A percentile compares a stretch with the other conserved stretches of the same genome.
Conservation (phyloP, 306 rosid genomes). For the Fragaria vesca region DNA sequence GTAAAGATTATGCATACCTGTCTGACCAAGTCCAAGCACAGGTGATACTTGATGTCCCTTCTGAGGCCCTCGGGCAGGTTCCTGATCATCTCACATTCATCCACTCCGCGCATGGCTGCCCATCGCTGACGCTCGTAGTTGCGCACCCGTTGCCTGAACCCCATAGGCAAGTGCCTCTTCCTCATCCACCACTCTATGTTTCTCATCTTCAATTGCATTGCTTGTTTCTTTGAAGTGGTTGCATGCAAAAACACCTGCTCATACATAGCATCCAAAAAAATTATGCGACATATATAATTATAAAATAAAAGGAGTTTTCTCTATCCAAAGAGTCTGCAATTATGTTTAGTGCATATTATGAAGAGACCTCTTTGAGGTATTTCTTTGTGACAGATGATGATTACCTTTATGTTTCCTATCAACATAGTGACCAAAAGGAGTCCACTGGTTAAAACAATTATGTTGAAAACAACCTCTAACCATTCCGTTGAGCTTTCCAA, state of each 20-base stretch:
- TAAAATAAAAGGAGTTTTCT: neutral
- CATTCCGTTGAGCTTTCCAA: conserved; percentile 87
- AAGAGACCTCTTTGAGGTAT: neutral
- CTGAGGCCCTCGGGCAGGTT: conserved; percentile 89
- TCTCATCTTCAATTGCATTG: conserved; percentile 88
- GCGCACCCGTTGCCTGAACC: conserved; percentile 73
- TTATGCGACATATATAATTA: neutral
- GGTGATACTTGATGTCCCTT: conserved; percentile 90
- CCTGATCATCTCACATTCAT: conserved; percentile 71
- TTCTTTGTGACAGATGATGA: neutral
- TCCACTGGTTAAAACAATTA: conserved; percentile 84
- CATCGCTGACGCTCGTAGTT: conserved; percentile 83
- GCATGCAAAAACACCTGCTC: conserved; percentile 85
- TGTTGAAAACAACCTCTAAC: conserved; percentile 85
- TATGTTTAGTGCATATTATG: neutral
- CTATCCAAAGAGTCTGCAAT: neutral
- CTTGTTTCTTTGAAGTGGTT: conserved; percentile 88
- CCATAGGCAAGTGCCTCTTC: conserved; percentile 70
- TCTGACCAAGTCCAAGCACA: conserved; percentile 81
- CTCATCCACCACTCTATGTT: conserved; percentile 98
- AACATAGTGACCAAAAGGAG: conserved; percentile 89
- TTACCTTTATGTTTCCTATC: conserved; percentile 94
- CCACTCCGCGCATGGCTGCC: conserved; percentile 94
- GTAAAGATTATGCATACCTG: conserved; percentile 40
- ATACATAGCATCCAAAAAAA: neutral